Percentiles rank a stretch among this genome's conserved stretches.
These are phyloP conservation scores for Avena sativa DNA, from an alignment of 176 grass and related monocot species.

Conservation along the genomic window DNA sequence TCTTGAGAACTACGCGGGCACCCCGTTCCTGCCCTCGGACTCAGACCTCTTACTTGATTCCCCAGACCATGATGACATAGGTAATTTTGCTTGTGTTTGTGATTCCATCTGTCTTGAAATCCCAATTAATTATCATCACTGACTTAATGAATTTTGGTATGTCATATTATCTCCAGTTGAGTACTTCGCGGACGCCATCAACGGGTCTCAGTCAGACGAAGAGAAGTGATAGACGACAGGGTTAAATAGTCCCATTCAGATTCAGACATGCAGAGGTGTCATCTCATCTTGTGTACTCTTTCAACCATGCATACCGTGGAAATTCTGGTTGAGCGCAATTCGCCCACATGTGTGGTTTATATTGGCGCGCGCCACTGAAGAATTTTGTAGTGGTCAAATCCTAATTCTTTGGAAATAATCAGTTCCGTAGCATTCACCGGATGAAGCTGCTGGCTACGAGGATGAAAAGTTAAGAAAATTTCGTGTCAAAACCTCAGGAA, in stretches of 20 bases:
- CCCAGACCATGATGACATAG: slow-evolving; percentile 89
- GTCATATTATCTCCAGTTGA: slow-evolving; percentile 60
- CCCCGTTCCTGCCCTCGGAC: slow-evolving; percentile 89
- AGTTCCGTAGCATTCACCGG: background rate
- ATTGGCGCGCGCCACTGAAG: slow-evolving; percentile 43
- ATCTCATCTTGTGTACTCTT: slow-evolving; percentile 36
- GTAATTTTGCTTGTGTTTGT: slow-evolving; percentile 46
- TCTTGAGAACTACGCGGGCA: slow-evolving; percentile 83
- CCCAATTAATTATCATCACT: background rate
- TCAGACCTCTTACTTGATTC: slow-evolving; percentile 92
- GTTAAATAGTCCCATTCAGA: slow-evolving; percentile 25
- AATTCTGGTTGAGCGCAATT: slow-evolving; percentile 28
- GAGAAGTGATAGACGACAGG: slow-evolving; percentile 61
- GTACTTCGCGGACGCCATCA: slow-evolving; percentile 87
- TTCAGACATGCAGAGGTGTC: background rate
- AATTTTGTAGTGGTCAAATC: slow-evolving; percentile 66
- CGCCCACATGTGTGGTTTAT: background rate
- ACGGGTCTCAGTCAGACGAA: slow-evolving; percentile 81
- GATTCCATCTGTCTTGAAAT: background rate
- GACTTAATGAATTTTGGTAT: background rate
- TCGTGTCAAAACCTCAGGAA: slow-evolving; percentile 32
- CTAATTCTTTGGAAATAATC: slow-evolving; percentile 59
- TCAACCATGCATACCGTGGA: background rate
- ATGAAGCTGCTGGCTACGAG: background rate
- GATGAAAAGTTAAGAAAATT: slow-evolving; percentile 19